Percentiles rank a stretch among this genome's conserved stretches.
These are phyloP conservation scores for Aspergillus flavus DNA, from an alignment of 2,329 filamentous ascomycete genomes.

Conservation along the genomic window DNA sequence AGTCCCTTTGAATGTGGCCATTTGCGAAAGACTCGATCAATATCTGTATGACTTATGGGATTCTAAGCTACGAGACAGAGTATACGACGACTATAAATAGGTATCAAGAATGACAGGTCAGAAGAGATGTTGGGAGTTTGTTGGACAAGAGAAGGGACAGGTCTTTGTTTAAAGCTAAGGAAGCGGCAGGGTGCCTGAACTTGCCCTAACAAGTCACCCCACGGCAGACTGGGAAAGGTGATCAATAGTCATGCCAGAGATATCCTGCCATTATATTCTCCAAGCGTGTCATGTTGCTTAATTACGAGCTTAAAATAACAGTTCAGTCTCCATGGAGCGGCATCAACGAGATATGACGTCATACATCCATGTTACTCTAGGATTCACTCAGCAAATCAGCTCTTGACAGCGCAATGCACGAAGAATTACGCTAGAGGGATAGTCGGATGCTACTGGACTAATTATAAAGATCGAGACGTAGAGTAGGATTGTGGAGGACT, in stretches of 20 bases:
- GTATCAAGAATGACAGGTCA: neutral
- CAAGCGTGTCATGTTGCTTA: neutral
- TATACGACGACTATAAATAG: neutral
- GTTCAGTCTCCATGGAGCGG: neutral
- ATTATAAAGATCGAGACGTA: neutral
- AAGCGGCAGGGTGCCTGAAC: neutral
- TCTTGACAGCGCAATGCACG: neutral
- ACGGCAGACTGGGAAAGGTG: neutral
- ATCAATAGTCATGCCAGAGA: neutral
- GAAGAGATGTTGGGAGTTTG: neutral
- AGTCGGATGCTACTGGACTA: neutral
- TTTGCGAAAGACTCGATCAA: neutral
- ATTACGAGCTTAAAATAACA: neutral
- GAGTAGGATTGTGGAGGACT: neutral
- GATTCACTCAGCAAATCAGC: neutral
- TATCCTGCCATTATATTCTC: neutral
- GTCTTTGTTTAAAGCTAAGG: neutral
- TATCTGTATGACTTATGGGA: neutral
- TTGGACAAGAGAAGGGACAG: neutral
- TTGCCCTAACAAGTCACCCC: neutral
- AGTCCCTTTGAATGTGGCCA: too few species aligned
- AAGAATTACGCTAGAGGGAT: neutral
- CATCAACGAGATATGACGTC: neutral
- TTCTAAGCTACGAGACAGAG: neutral
- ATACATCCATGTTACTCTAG: neutral